Evolutionary conservation across 768 basidiomycete genomes (phyloP).

Genomic region (Boletus rex-veris): DNA sequence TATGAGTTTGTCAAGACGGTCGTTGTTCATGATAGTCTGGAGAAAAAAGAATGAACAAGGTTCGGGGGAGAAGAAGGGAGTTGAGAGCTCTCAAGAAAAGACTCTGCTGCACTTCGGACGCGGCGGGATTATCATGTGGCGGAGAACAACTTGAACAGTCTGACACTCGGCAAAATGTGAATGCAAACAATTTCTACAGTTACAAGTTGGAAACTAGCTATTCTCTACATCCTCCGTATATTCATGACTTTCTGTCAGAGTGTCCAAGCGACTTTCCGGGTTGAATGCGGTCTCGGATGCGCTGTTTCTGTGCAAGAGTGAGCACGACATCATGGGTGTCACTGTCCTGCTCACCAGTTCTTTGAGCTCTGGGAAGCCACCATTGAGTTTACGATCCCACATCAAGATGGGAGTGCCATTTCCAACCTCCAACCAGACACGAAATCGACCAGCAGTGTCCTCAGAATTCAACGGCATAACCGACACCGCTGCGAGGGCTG

Average conservation of each 20-base stretch:
- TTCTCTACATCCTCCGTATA: background rate
- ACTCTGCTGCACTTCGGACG: constrained; percentile 4
- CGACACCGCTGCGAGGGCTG: constrained; percentile 60
- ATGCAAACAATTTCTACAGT: constrained; percentile 3
- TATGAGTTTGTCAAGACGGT: constrained; percentile 56
- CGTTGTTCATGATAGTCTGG: constrained; percentile 48
- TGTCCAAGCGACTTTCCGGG: constrained; percentile 84
- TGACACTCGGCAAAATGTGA: background rate
- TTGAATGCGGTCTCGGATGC: constrained; percentile 77
- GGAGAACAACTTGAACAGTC: constrained; percentile 2
- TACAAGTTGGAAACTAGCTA: constrained; percentile 5
- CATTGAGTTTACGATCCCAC: constrained; percentile 91
- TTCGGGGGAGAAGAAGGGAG: constrained; percentile 6
- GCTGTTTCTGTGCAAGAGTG: constrained; percentile 65
- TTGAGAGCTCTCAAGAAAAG: constrained; percentile 20
- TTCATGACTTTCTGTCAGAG: constrained; percentile 60
- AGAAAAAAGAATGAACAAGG: constrained; percentile 14
- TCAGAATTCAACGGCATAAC: constrained; percentile 73
- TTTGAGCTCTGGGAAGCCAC: constrained; percentile 91
- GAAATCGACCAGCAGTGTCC: constrained; percentile 86
- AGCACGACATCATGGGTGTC: constrained; percentile 4
- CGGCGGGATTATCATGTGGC: constrained; percentile 18
- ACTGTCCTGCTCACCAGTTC: constrained; percentile 52
- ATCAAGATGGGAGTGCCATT: constrained; percentile 44
- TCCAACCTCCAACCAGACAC: constrained; percentile 71